Percentiles rank a stretch among this genome's conserved stretches.
Evolutionary conservation across 106 monocot genomes (phyloP).

Genomic region (Dendrobium nobile): DNA sequence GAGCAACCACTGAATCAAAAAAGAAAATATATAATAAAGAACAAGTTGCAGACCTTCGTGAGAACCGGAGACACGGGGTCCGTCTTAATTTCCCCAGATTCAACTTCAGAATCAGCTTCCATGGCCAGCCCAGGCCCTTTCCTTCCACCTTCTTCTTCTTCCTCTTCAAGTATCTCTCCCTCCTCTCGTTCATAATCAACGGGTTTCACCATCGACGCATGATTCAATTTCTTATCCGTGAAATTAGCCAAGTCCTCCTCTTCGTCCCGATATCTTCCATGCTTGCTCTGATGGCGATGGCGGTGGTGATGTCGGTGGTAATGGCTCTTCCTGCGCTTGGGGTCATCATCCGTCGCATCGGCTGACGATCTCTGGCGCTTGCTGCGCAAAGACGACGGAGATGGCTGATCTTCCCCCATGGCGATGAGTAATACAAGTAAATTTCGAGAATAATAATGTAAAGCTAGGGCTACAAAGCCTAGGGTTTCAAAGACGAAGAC

Average conservation of each 20-base stretch:
- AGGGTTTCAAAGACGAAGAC: neutral
- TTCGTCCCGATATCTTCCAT: conserved; percentile 15
- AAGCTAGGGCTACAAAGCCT: conserved; percentile 29
- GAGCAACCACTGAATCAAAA: neutral
- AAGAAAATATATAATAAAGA: neutral
- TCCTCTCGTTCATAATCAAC: conserved; percentile 61
- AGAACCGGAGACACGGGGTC: neutral
- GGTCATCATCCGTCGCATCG: conserved; percentile 21
- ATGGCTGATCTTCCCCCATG: conserved; percentile 40
- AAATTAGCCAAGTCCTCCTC: neutral
- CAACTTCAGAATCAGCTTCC: neutral
- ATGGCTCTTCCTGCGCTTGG: conserved; percentile 50
- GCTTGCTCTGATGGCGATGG: conserved; percentile 20
- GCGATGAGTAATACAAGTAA: neutral
- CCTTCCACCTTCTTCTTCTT: conserved; percentile 17
- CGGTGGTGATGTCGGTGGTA: conserved; percentile 40
- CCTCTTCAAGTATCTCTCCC: conserved; percentile 79
- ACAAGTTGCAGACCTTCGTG: neutral
- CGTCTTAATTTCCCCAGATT: conserved; percentile 7
- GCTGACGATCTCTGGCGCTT: conserved; percentile 43
- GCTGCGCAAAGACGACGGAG: conserved; percentile 13
- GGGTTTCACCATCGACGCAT: neutral
- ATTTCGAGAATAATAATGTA: neutral
- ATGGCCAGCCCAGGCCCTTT: neutral
- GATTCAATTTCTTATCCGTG: neutral